Evolutionary conservation across 2,329 filamentous ascomycete genomes (phyloP).

Genomic region (Xylariaceae sp.): DNA sequence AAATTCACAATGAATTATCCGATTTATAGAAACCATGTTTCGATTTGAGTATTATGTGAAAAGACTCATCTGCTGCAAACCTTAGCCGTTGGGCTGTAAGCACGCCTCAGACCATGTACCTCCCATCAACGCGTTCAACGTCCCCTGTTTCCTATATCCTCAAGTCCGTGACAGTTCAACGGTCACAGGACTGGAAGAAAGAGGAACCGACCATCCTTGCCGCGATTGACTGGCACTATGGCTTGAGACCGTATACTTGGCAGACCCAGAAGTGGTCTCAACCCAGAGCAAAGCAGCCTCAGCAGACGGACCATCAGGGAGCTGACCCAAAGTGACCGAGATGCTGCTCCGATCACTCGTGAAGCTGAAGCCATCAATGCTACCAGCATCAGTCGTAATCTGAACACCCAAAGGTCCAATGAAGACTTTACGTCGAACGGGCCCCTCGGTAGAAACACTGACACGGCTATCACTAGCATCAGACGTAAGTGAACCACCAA

Average conservation of each 20-base stretch:
- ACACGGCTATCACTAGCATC: conserved; percentile 22
- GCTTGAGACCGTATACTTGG: conserved; percentile 25
- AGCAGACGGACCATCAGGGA: conserved; percentile 27
- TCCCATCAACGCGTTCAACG: not conserved
- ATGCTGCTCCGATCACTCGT: conserved; percentile 22
- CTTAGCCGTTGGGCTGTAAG: no score
- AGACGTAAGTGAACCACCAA: conserved; percentile 40
- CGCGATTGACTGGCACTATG: conserved; percentile 22
- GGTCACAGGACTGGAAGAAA: conserved; percentile 23
- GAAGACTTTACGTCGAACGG: conserved; percentile 44
- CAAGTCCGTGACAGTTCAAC: conserved; percentile 19
- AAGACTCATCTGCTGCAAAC: no score
- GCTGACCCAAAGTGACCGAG: conserved; percentile 31
- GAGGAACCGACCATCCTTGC: conserved; percentile 29
- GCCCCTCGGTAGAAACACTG: conserved; percentile 40
- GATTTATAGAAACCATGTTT: no score
- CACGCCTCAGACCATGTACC: not conserved
- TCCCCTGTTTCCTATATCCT: not conserved
- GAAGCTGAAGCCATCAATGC: conserved; percentile 37
- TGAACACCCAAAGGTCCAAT: conserved; percentile 42
- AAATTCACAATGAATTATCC: no score
- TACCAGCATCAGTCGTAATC: conserved; percentile 40
- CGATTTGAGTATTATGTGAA: no score
- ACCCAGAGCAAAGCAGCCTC: conserved; percentile 34
- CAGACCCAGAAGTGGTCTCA: conserved; percentile 28